These are phyloP conservation scores for Thuidium tamariscinum DNA, from an alignment of 225 moss, liverwort and hornwort species.

Conservation along the genomic window DNA sequence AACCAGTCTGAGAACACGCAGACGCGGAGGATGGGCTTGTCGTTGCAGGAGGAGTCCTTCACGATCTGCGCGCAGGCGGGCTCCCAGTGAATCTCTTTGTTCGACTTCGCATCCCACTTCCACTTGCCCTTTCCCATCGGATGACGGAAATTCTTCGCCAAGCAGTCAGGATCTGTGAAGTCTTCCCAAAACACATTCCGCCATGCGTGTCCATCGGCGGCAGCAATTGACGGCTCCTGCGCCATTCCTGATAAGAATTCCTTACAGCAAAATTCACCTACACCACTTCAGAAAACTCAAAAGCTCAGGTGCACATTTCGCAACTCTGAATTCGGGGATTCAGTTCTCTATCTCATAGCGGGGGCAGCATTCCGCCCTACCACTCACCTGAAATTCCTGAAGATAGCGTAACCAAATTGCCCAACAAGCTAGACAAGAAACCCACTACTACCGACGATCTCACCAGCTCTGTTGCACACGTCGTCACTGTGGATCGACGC, in stretches of 20 bases:
- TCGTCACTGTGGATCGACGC: background rate
- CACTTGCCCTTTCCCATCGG: slow-evolving; percentile 41
- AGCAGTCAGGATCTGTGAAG: background rate
- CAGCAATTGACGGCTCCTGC: background rate
- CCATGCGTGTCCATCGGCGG: slow-evolving; percentile 5
- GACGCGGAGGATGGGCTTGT: slow-evolving; percentile 32
- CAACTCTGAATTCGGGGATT: too few species aligned
- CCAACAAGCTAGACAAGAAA: background rate
- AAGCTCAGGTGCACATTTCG: background rate
- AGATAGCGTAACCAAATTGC: background rate
- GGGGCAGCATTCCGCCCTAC: background rate
- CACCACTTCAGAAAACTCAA: background rate
- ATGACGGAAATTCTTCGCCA: slow-evolving; percentile 18
- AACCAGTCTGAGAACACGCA: slow-evolving; percentile 91
- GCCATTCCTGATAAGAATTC: background rate
- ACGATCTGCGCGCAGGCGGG: slow-evolving; percentile 58
- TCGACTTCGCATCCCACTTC: slow-evolving; percentile 55
- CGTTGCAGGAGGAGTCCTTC: background rate
- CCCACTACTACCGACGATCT: background rate
- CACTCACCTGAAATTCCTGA: background rate
- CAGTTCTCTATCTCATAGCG: background rate
- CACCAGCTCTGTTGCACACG: background rate
- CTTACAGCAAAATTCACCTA: background rate
- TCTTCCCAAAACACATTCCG: slow-evolving; percentile 30
- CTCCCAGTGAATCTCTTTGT: slow-evolving; percentile 86